Evolutionary conservation across 169 alveolate genomes (phyloP), one percentile per base, ranked within the genome.

Genomic region (Babesia ovis): DNA sequence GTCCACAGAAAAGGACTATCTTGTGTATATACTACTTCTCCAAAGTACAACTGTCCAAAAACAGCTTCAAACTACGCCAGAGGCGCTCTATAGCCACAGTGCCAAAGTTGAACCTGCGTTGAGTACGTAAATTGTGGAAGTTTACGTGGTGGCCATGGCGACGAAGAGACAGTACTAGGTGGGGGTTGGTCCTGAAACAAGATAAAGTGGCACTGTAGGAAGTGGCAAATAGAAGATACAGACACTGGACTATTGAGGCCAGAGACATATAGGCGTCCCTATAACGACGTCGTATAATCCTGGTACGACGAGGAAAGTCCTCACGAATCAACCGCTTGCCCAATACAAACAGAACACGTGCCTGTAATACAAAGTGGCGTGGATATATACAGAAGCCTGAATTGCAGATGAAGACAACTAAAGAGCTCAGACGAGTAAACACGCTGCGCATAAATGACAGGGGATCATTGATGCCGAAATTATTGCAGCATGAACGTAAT

Each of bases 61-160:
- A 18, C 18, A 22, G 31, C 67, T 0, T 9, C 42, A 64, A 12
- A 14, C 39, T 22, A 8, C 6, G 20, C 45, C 14, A 46, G 29
- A 45, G 61, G 14, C 74, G 74, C 51, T 64, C 74, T 2, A 64
- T 34, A 22, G 42, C 45, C 23, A 32, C 32, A 14, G 25, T 61
- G 20, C 51, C 74, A 29, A 25, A 45, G 61, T 8, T 48, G 35
- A 27, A 64, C 8, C 32, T 29, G 29, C 62, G 61, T 2, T 9
- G 25, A 6, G 74, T 64, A 11, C 25, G 59, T 31, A 61, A 64
- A 25, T 29, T 64, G 51, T 64, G 74, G 74, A 64, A 64, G 74
- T 64, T 64, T 18, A 64, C 46, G 3, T 42, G 2, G 23, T 50
- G 0, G 20, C 16, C 62, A 4, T 29, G 62, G 31, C 29, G 59